A percentile compares a stretch with the other conserved stretches of the same genome.
Conservation (phyloP, 306 rosid species). For the cucumber (Cucumis sativus) region DNA sequence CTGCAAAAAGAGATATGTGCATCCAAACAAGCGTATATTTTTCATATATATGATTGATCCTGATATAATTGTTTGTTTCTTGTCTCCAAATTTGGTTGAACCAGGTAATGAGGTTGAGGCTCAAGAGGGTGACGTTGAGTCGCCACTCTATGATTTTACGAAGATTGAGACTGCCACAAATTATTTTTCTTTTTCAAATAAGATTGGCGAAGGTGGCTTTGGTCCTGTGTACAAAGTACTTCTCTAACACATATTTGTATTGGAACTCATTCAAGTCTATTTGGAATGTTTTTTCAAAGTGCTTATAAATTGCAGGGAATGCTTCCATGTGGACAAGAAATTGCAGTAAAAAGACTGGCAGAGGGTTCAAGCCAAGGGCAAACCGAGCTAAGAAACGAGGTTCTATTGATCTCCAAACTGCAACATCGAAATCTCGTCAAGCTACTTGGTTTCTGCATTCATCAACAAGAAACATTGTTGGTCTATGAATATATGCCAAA, state of each 20-base stretch:
- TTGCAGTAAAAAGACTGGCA: constrained; percentile 23
- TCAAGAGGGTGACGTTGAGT: neutral
- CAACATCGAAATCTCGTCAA: too few relatives aligned
- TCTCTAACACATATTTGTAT: neutral
- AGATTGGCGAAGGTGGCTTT: constrained; percentile 13
- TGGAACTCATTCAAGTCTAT: too few relatives aligned
- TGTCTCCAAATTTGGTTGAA: neutral
- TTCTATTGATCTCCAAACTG: too few relatives aligned
- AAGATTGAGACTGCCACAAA: neutral
- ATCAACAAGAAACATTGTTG: too few relatives aligned
- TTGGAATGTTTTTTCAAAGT: too few relatives aligned
- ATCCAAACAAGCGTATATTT: too few relatives aligned
- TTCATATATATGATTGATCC: too few relatives aligned
- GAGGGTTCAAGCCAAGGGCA: neutral
- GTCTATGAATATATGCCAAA: too few relatives aligned
- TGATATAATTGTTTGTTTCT: too few relatives aligned
- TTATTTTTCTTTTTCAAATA: neutral
- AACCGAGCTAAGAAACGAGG: too few relatives aligned
- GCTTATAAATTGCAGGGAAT: constrained; percentile 13
- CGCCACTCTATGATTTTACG: neutral
- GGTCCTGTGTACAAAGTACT: neutral
- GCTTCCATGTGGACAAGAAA: constrained; percentile 13
- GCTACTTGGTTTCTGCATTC: too few relatives aligned
- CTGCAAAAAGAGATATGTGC: too few relatives aligned
- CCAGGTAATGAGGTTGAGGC: neutral